Percentiles rank a stretch among this genome's conserved stretches.
These are phyloP conservation scores for Emydomyces testavorans DNA, from an alignment of 2,329 filamentous ascomycete species.

Conservation along the genomic window DNA sequence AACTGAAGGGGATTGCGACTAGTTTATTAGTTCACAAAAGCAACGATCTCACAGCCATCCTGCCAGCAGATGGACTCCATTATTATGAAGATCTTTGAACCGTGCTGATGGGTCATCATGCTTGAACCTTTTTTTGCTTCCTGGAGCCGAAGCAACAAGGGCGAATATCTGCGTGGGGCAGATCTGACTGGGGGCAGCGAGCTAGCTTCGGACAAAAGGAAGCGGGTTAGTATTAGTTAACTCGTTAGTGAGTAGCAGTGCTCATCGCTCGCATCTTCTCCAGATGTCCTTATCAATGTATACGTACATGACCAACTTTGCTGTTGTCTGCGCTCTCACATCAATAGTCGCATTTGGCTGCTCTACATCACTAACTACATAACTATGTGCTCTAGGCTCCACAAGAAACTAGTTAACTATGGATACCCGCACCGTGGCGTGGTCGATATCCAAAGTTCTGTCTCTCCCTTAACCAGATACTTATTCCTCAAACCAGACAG, in stretches of 20 bases:
- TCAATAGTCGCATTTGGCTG: too few species aligned
- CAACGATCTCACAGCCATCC: neutral
- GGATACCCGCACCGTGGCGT: too few species aligned
- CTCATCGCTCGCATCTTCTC: neutral
- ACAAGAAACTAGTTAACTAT: too few species aligned
- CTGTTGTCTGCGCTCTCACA: constrained; percentile 1
- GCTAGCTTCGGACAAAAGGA: constrained; percentile 12
- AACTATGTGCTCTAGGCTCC: too few species aligned
- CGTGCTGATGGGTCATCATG: constrained; percentile 3
- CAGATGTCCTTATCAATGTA: neutral
- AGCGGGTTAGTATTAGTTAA: constrained; percentile 9
- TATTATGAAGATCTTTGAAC: constrained; percentile 8
- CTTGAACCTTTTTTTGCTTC: constrained; percentile 7
- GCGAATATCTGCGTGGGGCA: constrained; percentile 1
- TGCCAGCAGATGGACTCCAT: constrained; percentile 1
- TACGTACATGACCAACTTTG: neutral
- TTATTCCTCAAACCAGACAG: neutral
- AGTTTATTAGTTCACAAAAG: neutral
- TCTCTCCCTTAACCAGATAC: neutral
- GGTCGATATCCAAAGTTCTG: too few species aligned
- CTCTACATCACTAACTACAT: too few species aligned
- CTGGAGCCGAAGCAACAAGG: constrained; percentile 1
- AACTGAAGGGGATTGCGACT: too few species aligned
- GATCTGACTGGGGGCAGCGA: constrained; percentile 6
- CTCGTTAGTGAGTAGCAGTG: too few species aligned